Evolutionary conservation across 495 filamentous ascomycete genomes (phyloP).

Genomic region (Bryoglossum gracile): DNA sequence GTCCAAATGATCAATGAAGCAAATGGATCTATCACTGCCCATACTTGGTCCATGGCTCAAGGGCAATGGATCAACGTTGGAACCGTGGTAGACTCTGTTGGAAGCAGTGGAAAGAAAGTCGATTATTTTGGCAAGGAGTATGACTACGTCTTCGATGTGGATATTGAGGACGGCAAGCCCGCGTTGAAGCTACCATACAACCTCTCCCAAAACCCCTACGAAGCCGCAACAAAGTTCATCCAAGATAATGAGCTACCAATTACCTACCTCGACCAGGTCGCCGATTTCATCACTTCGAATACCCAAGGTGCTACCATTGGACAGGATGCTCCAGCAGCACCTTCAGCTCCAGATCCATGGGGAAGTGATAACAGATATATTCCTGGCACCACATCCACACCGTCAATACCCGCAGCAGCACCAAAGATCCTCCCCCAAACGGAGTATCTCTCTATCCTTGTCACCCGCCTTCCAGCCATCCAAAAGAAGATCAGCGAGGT

Average conservation of each 20-base stretch:
- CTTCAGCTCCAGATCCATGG: slow-evolving; percentile 57
- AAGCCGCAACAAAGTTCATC: slow-evolving; percentile 87
- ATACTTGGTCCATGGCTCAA: slow-evolving; percentile 65
- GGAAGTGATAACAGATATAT: slow-evolving; percentile 71
- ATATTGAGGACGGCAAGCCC: slow-evolving; percentile 93
- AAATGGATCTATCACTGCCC: slow-evolving; percentile 70
- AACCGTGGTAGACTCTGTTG: slow-evolving; percentile 85
- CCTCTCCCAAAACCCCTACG: slow-evolving; percentile 84
- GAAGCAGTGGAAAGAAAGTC: slow-evolving; percentile 67
- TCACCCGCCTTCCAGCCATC: slow-evolving; percentile 44
- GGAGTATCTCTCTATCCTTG: slow-evolving; percentile 65
- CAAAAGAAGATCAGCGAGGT: slow-evolving; percentile 67
- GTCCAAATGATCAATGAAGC: slow-evolving; percentile 81
- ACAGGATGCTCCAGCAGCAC: slow-evolving; percentile 29
- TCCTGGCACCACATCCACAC: slow-evolving; percentile 49
- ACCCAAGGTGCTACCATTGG: slow-evolving; percentile 81
- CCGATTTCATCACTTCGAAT: slow-evolving; percentile 87
- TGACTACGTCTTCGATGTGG: slow-evolving; percentile 97
- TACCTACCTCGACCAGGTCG: slow-evolving; percentile 85
- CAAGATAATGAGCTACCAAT: slow-evolving; percentile 85
- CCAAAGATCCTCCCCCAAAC: slow-evolving; percentile 72
- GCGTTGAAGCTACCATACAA: slow-evolving; percentile 93
- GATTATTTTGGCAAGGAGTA: slow-evolving; percentile 81
- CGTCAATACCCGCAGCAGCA: slow-evolving; percentile 32
- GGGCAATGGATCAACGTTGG: slow-evolving; percentile 76